Conservation (phyloP, 441 rosid species). For the Populus hybrid region DNA sequence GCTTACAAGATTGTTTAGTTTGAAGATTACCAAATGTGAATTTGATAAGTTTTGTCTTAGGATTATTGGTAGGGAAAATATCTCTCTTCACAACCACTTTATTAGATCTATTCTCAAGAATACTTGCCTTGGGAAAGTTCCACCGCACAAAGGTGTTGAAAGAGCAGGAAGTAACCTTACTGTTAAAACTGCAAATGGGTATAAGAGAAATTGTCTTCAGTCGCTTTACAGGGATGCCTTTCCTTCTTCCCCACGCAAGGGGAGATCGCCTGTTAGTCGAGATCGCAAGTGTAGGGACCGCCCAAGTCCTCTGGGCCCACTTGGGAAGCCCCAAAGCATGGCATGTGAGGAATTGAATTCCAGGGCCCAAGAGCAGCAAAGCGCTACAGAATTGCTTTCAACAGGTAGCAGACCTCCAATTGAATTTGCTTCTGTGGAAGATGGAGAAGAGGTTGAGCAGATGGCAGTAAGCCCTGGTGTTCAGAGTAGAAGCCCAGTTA, state of each 20-base stretch:
- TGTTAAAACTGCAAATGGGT: constrained; percentile 34
- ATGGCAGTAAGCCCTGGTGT: constrained; percentile 59
- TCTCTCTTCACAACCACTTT: constrained; percentile 68
- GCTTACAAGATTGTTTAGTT: constrained; percentile 57
- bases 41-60: constrained; percentile 60
- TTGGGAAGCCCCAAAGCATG: constrained; percentile 74
- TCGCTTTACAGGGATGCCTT: constrained; percentile 54
- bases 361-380: constrained; percentile 53
- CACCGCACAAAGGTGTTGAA: constrained; percentile 32
- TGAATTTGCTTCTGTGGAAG: constrained; percentile 85
- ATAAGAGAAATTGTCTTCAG: constrained; percentile 36
- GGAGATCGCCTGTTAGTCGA: constrained; percentile 50
- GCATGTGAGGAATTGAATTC: constrained; percentile 48
- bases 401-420: constrained; percentile 68
- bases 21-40: constrained; percentile 55
- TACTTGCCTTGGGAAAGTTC: constrained; percentile 51
- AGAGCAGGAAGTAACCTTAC: constrained; percentile 35
- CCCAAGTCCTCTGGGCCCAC: constrained; percentile 77
- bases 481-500: constrained; percentile 20
- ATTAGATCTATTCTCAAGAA: constrained; percentile 66
- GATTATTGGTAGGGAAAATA: constrained; percentile 60
- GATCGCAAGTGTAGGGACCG: constrained; percentile 63
- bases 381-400: constrained; percentile 74
- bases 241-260: constrained; percentile 67
- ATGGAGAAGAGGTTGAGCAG: constrained; percentile 95